Evolutionary conservation across 106 monocot species (phyloP).

Genomic region (Apostasia shenzhenica): DNA sequence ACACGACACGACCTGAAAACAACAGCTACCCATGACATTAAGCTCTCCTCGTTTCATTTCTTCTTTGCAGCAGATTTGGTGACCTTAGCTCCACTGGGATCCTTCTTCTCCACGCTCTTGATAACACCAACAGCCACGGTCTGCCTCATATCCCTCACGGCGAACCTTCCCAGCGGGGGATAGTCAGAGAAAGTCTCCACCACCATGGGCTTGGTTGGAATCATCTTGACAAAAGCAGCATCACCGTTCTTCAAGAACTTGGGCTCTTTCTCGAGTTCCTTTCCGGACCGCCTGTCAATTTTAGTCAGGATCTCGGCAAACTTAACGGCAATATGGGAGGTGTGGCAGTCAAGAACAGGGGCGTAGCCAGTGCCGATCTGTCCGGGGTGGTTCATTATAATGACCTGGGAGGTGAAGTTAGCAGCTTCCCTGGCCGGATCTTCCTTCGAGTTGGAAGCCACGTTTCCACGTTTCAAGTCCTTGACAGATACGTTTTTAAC

Average conservation of each 20-base stretch:
- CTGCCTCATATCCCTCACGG: conserved; percentile 14
- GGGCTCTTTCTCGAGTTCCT: conserved; percentile 15
- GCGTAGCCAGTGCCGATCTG: conserved; percentile 1
- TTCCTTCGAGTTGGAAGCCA: conserved; percentile 18
- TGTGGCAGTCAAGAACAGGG: conserved; percentile 11
- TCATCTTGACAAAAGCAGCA: conserved; percentile 13
- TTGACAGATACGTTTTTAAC: conserved; percentile 50
- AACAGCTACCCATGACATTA: not conserved
- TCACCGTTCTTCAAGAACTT: conserved; percentile 18
- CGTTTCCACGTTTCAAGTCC: conserved; percentile 46
- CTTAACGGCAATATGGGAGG: conserved; percentile 11
- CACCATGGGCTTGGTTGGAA: conserved; percentile 13
- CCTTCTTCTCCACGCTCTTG: conserved; percentile 18
- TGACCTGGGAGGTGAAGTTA: conserved; percentile 32
- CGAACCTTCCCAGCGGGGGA: conserved; percentile 10
- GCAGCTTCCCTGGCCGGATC: conserved; percentile 36
- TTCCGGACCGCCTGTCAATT: conserved; percentile 10
- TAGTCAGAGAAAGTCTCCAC: conserved; percentile 11
- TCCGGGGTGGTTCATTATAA: too few relatives aligned
- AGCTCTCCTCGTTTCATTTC: conserved; percentile 10
- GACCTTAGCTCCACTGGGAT: conserved; percentile 11
- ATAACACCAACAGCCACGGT: conserved; percentile 10
- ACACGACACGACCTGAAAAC: not conserved
- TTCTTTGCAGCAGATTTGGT: conserved; percentile 12
- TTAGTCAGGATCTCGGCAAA: conserved; percentile 10